A percentile compares a stretch with the other conserved stretches of the same genome.
Evolutionary conservation across 371 early-diverging fungal genomes (phyloP).

Genomic region (Mucor indicus): DNA sequence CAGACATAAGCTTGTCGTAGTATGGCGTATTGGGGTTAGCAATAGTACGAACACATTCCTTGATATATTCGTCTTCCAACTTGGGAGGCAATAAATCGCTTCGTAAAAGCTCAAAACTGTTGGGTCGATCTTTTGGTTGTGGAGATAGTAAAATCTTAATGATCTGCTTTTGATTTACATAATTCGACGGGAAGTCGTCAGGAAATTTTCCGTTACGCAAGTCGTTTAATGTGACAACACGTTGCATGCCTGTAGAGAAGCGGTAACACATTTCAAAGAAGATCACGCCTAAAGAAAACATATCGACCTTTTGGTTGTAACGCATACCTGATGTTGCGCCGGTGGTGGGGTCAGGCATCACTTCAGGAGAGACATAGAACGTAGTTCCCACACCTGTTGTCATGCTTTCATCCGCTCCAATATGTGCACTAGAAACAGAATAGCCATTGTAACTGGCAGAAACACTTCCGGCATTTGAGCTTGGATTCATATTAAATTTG

Average conservation of each 20-base stretch:
- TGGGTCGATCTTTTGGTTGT: slow-evolving; percentile 79
- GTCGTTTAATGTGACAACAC: slow-evolving; percentile 59
- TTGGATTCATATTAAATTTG: neutral
- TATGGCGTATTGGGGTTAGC: slow-evolving; percentile 88
- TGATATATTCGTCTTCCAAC: slow-evolving; percentile 89
- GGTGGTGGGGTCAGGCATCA: slow-evolving; percentile 49
- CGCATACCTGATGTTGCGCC: slow-evolving; percentile 44
- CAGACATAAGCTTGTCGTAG: slow-evolving; percentile 76
- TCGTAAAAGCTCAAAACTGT: slow-evolving; percentile 80
- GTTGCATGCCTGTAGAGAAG: slow-evolving; percentile 75
- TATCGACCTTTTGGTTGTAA: slow-evolving; percentile 57
- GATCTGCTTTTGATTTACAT: slow-evolving; percentile 65
- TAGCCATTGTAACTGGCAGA: slow-evolving; percentile 39
- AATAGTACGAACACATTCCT: slow-evolving; percentile 87
- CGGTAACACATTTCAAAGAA: slow-evolving; percentile 76
- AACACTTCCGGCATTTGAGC: slow-evolving; percentile 3
- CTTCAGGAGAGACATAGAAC: slow-evolving; percentile 91
- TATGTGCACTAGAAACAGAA: slow-evolving; percentile 41
- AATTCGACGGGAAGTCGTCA: slow-evolving; percentile 63
- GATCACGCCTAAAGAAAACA: slow-evolving; percentile 54
- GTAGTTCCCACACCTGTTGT: slow-evolving; percentile 90
- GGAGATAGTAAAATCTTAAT: slow-evolving; percentile 75
- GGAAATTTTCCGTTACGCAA: slow-evolving; percentile 75
- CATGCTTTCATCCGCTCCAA: slow-evolving; percentile 53
- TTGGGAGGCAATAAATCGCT: slow-evolving; percentile 80